Percentiles rank a stretch among this genome's conserved stretches.
These are phyloP conservation scores for Solanum tarijense DNA, from an alignment of 257 asterid genomes.

Conservation along the genomic window DNA sequence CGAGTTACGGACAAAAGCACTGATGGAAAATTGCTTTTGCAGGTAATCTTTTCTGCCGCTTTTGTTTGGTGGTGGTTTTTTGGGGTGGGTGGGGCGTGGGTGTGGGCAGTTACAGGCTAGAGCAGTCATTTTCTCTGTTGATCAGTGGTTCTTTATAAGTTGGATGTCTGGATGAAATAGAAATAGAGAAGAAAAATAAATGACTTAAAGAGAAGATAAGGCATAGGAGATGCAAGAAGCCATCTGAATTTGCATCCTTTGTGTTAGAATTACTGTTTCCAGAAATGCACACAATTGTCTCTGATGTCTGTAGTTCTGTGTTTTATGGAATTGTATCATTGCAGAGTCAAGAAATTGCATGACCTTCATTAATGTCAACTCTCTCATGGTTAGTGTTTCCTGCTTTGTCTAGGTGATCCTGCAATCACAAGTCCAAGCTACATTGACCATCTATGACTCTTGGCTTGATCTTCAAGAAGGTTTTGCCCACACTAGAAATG, in stretches of 20 bases:
- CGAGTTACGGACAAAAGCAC: conserved; percentile 87
- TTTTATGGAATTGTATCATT: not conserved
- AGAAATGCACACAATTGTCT: not conserved
- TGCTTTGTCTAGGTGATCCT: conserved; percentile 50
- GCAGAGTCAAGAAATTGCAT: not conserved
- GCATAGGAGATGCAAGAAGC: not conserved
- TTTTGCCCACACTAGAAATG: conserved; percentile 66
- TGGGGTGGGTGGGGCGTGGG: not conserved
- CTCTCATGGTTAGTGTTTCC: not conserved
- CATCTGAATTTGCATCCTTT: not conserved
- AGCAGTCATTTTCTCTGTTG: not conserved
- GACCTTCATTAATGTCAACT: not conserved
- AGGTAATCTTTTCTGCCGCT: conserved; percentile 35
- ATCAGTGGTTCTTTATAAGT: not conserved
- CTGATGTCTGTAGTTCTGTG: not conserved
- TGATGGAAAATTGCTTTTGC: conserved; percentile 89
- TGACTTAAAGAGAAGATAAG: not conserved
- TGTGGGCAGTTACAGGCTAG: not conserved
- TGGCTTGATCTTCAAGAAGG: conserved; percentile 96
- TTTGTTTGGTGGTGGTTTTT: not conserved
- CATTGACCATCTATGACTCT: conserved; percentile 68
- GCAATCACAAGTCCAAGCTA: conserved; percentile 94
- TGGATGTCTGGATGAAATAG: not conserved
- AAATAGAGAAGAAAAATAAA: not conserved
- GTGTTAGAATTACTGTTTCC: not conserved